phyloP scores from a whole-genome alignment of 345 rosid genomes.

The Mallotus nudiflorus region DNA sequence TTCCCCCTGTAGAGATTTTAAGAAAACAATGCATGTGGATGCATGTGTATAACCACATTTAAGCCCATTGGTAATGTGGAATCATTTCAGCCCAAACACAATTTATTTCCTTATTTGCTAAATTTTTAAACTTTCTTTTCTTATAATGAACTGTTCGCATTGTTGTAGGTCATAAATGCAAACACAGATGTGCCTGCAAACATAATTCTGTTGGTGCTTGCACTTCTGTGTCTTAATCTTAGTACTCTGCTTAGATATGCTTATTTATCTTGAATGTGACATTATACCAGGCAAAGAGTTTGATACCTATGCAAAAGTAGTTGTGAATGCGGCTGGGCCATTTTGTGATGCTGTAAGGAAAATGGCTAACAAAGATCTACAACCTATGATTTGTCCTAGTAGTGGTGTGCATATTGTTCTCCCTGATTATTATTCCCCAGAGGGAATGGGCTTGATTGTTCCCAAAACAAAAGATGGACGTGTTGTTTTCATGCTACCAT shows the following conservation, averaged over 20 bases:
- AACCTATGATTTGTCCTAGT: conserved; percentile 87
- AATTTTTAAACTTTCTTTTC: neutral
- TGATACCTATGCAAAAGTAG: conserved; percentile 80
- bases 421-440: conserved; percentile 98
- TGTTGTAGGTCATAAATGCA: neutral
- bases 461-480: conserved; percentile 99
- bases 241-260: neutral
- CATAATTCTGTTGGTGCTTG: neutral
- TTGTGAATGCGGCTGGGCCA: conserved; percentile 96
- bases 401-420: conserved; percentile 94
- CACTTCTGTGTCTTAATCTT: neutral
- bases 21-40: no score
- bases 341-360: conserved; percentile 91
- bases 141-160: neutral
- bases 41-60: no score
- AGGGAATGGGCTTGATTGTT: conserved; percentile 99
- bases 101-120: neutral
- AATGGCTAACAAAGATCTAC: conserved; percentile 67
- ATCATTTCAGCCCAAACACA: neutral
- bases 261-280: conserved; percentile 17
- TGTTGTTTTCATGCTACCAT: conserved; percentile 95
- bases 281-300: conserved; percentile 69
- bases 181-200: neutral
- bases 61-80: neutral
- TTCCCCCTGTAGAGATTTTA: no score